Percentiles rank a stretch among this genome's conserved stretches.
Conservation (phyloP, 2,329 filamentous ascomycete species). For the Colletotrichum paranaense region DNA sequence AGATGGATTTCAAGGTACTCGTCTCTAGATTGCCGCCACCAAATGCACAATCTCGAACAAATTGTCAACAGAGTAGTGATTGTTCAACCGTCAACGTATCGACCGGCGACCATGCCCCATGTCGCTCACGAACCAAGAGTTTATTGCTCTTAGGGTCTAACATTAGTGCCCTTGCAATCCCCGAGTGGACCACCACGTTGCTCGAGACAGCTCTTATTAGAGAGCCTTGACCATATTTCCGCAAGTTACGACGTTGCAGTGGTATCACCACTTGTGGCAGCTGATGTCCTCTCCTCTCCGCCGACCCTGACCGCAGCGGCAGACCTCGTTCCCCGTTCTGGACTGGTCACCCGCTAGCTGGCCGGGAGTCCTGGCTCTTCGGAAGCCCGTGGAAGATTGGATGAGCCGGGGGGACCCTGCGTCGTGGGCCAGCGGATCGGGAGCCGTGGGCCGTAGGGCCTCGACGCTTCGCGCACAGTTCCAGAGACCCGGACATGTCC, state of each 20-base stretch:
- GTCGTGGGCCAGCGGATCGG: conserved; percentile 26
- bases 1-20: background rate
- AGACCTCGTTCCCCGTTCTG: conserved; percentile 27
- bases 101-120: background rate
- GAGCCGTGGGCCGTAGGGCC: conserved; percentile 13
- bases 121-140: conserved; percentile 28
- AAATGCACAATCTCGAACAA: background rate
- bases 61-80: background rate
- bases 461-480: background rate
- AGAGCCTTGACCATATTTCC: conserved; percentile 21
- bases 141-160: background rate
- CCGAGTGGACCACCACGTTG: conserved; percentile 27
- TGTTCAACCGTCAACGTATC: background rate
- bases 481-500: conserved; percentile 26
- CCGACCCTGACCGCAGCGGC: conserved; percentile 3
- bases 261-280: conserved; percentile 27
- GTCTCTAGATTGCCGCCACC: background rate
- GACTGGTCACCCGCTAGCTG: conserved; percentile 17
- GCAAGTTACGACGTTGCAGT: conserved; percentile 31
- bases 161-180: background rate
- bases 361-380: conserved; percentile 23
- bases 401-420: conserved; percentile 32
- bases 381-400: conserved; percentile 33
- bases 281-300: conserved; percentile 12
- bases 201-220: conserved; percentile 13